These are phyloP conservation scores for Sugiyamaella marilandica DNA, from an alignment of 805 yeast genomes.

Conservation along the genomic window DNA sequence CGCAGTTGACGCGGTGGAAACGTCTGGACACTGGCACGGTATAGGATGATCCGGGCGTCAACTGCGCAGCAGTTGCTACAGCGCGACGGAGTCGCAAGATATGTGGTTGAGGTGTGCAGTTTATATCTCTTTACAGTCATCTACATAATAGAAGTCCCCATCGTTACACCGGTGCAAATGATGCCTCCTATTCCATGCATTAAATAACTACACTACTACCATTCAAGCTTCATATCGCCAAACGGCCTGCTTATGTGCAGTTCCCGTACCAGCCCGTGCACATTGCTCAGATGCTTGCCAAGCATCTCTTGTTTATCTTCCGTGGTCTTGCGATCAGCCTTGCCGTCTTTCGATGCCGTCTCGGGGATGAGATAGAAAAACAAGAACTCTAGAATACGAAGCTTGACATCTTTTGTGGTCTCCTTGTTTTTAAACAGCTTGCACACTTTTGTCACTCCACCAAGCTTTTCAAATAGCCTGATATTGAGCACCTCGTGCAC, in stretches of 20 bases:
- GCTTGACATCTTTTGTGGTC: slow-evolving; percentile 50
- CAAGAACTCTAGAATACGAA: slow-evolving; percentile 62
- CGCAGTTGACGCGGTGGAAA: too few species aligned
- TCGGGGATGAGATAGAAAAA: slow-evolving; percentile 68
- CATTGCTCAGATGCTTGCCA: slow-evolving; percentile 41
- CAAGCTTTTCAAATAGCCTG: slow-evolving; percentile 52
- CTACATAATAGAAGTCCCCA: too few species aligned
- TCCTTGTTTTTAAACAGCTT: slow-evolving; percentile 37
- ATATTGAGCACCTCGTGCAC: slow-evolving; percentile 54
- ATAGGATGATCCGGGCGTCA: too few species aligned
- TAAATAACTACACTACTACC: slow-evolving; percentile 33
- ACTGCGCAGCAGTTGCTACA: too few species aligned
- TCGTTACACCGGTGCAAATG: not conserved
- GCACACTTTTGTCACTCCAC: slow-evolving; percentile 54
- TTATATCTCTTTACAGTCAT: too few species aligned
- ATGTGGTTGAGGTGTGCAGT: too few species aligned
- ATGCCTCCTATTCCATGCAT: not conserved
- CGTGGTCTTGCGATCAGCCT: slow-evolving; percentile 34
- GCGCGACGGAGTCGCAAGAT: too few species aligned
- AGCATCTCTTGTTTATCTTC: slow-evolving; percentile 43
- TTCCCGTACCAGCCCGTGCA: slow-evolving; percentile 44
- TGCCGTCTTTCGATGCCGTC: slow-evolving; percentile 24
- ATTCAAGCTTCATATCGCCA: slow-evolving; percentile 44
- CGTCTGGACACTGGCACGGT: too few species aligned
- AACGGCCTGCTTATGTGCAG: slow-evolving; percentile 44